Conservation (phyloP, 139 green algal genomes). For the Micromonas commoda region DNA sequence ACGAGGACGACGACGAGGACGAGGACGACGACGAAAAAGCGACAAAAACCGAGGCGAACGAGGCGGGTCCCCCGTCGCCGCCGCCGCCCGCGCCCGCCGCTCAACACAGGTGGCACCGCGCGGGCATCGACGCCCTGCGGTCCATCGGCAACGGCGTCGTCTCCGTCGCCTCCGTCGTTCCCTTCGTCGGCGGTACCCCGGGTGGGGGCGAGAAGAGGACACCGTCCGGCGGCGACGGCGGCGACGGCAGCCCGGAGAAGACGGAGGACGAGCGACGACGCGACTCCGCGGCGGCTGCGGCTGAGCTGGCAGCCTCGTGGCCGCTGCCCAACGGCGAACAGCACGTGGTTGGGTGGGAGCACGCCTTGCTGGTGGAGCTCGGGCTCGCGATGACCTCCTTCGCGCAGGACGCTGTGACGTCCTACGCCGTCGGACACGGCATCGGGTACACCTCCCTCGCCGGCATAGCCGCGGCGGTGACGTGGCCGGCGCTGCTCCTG, state of each 20-base stretch:
- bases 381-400: not conserved
- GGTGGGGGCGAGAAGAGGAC: not conserved
- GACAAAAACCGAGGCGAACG: too few species aligned
- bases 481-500: not conserved
- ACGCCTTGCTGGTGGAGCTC: not conserved
- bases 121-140: too few species aligned
- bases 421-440: not conserved
- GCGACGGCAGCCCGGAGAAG: not conserved
- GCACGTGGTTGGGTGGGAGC: slow-evolving; percentile 12
- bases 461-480: not conserved
- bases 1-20: too few species aligned
- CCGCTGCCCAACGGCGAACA: not conserved
- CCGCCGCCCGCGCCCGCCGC: too few species aligned
- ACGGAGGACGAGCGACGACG: too few species aligned
- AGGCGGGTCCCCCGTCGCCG: too few species aligned
- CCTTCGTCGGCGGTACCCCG: too few species aligned
- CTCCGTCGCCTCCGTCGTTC: too few species aligned
- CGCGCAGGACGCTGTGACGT: not conserved
- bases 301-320: not conserved
- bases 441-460: slow-evolving; percentile 1
- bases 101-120: too few species aligned
- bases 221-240: not conserved
- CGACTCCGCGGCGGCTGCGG: not conserved
- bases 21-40: too few species aligned
- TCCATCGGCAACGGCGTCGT: too few species aligned